Evolutionary conservation across 768 basidiomycete species (phyloP), one percentile per base, ranked within the genome.

Genomic region (Collybia nuda): DNA sequence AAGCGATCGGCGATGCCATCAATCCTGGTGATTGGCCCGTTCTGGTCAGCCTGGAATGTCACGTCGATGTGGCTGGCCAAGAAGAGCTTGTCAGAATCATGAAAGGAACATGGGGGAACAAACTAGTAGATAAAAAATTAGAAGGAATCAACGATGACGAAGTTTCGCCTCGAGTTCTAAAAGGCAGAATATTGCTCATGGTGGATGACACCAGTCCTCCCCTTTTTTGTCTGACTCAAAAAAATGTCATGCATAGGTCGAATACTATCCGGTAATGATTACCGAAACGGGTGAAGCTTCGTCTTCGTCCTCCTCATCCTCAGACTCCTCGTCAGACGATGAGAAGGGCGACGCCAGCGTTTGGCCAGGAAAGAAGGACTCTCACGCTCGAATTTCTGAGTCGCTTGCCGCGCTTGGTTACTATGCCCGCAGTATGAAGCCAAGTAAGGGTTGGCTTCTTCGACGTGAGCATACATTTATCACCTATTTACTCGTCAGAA

Each of bases 381-480:
- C 51, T 17, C 56, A 59, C 43, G 55, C 58, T 12, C 61, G 60
- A 14, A 82, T 85, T 28, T 73, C 77, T 6, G 75, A 77, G 2
- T 70, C 73, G 38, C 74, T 86, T 6, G 80, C 82, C 5, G 71
- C 67, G 3, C 70, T 83, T 6, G 83, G 84, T 1, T 77, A 78
- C 58, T 85, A 85, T 49, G 76, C 80, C 3, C 77, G 81, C 24
- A 84, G 81, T 62, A 71, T 84, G 74, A 85, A 86, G 55, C 84
- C 84, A 1, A 47, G 54, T 6, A 74, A 78, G 50, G 73, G 70
- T 6, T 85, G 83, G 82, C 66, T 77, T 26, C 48, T 54, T 18
- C 62, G 74, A 63, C 61, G 77, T 75, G 56, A 19, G 61, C 55
- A 6, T n/a, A 14, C 23, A 32, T 45, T 28, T 36, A 18, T 41